Conservation (phyloP, 805 yeast genomes). For the Nakazawaea laoshanensis region DNA sequence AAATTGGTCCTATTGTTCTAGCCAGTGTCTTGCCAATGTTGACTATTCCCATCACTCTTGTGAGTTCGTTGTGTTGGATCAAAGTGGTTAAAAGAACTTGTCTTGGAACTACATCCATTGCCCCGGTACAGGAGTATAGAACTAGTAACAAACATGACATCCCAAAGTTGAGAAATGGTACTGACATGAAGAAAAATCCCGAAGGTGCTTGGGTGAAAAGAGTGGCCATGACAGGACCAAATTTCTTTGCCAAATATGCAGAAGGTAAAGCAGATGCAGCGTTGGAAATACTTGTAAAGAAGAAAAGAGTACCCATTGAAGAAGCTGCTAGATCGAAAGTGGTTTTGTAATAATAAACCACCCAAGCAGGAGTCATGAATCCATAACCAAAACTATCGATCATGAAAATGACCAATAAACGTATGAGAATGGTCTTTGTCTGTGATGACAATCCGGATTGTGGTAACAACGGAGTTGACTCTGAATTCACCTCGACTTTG, state of each 20-base stretch:
- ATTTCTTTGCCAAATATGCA: slow-evolving; percentile 49
- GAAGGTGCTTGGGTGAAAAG: slow-evolving; percentile 72
- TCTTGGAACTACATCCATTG: slow-evolving; percentile 91
- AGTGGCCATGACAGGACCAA: slow-evolving; percentile 79
- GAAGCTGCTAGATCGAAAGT: slow-evolving; percentile 46
- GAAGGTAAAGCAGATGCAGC: slow-evolving; percentile 72
- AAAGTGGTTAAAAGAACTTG: slow-evolving; percentile 70
- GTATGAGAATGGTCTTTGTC: slow-evolving; percentile 34
- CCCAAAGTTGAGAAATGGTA: slow-evolving; percentile 36
- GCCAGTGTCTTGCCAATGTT: slow-evolving; percentile 84
- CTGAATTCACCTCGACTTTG: slow-evolving; percentile 38
- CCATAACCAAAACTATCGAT: slow-evolving; percentile 85
- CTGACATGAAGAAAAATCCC: slow-evolving; percentile 47
- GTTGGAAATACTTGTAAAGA: slow-evolving; percentile 51
- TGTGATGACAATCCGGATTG: slow-evolving; percentile 31
- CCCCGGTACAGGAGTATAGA: slow-evolving; percentile 51
- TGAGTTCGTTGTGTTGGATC: slow-evolving; percentile 53
- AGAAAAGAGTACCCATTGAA: slow-evolving; percentile 59
- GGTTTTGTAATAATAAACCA: slow-evolving; percentile 68
- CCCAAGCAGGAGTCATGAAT: slow-evolving; percentile 85
- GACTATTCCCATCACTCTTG: slow-evolving; percentile 77
- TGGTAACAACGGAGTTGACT: slow-evolving; percentile 14
- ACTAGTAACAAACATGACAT: slow-evolving; percentile 46
- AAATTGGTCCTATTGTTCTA: slow-evolving; percentile 70
- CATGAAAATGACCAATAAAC: slow-evolving; percentile 58